These are phyloP conservation scores for Termitomyces sp. DNA, from an alignment of 768 basidiomycete species.

Conservation along the genomic window DNA sequence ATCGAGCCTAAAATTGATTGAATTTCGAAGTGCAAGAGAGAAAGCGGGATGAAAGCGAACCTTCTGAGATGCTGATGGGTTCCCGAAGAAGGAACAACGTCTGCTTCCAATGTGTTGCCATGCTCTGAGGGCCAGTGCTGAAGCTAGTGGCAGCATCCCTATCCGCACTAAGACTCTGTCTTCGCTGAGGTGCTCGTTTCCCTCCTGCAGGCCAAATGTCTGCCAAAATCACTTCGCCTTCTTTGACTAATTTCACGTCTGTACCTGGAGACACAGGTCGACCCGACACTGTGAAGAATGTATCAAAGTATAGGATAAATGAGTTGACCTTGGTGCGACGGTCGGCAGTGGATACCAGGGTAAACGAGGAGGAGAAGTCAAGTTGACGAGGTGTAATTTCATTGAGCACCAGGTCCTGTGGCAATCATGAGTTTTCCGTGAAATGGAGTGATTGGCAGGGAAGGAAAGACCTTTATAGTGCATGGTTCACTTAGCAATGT, in stretches of 20 bases:
- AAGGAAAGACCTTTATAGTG: slow-evolving; percentile 53
- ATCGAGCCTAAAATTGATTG: slow-evolving; percentile 49
- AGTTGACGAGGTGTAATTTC: slow-evolving; percentile 64
- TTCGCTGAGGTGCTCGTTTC: slow-evolving; percentile 51
- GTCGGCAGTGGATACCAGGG: slow-evolving; percentile 56
- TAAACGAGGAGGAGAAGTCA: slow-evolving; percentile 76
- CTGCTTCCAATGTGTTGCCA: slow-evolving; percentile 96
- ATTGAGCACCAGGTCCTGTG: slow-evolving; percentile 71
- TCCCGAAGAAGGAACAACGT: slow-evolving; percentile 82
- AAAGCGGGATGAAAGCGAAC: slow-evolving; percentile 32
- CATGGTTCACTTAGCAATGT: slow-evolving; percentile 59
- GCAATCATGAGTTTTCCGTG: background rate
- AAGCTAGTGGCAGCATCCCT: slow-evolving; percentile 63
- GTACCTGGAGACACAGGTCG: slow-evolving; percentile 46
- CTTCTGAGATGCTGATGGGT: slow-evolving; percentile 71
- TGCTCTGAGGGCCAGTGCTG: slow-evolving; percentile 85
- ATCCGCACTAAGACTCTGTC: slow-evolving; percentile 49
- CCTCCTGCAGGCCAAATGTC: slow-evolving; percentile 80
- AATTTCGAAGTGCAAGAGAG: background rate
- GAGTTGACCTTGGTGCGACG: slow-evolving; percentile 65
- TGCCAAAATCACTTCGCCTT: slow-evolving; percentile 58
- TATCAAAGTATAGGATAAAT: slow-evolving; percentile 92
- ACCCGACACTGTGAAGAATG: slow-evolving; percentile 72
- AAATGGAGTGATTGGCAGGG: slow-evolving; percentile 1
- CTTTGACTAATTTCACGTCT: slow-evolving; percentile 49